Conservation (phyloP, 2,329 filamentous ascomycete species). For the Sarocladium strictum region DNA sequence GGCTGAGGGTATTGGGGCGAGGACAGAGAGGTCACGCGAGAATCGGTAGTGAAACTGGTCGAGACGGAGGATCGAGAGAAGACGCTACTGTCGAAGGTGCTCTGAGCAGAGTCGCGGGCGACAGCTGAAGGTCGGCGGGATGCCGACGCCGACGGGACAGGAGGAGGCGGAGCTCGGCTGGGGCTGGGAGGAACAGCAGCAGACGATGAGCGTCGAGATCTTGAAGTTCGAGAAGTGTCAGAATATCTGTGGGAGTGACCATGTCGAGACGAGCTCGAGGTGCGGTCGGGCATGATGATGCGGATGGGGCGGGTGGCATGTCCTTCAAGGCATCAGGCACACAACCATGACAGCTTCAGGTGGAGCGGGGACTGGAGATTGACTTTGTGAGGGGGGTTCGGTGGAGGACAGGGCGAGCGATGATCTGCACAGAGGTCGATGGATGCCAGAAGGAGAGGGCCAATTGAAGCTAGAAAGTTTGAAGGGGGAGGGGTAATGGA, state of each 20-base stretch:
- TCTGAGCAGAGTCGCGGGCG: conserved; percentile 18
- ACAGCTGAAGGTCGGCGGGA: conserved; percentile 15
- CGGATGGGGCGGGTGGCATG: background rate
- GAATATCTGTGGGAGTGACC: conserved; percentile 7
- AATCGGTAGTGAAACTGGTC: conserved; percentile 11
- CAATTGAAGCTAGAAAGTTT: background rate
- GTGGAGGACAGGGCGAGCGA: background rate
- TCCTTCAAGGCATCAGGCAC: background rate
- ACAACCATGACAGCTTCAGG: conserved; percentile 1
- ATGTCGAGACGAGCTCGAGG: conserved; percentile 2
- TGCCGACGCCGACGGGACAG: conserved; percentile 8
- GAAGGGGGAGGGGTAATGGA: background rate
- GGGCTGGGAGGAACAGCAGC: conserved; percentile 5
- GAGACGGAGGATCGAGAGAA: conserved; percentile 13
- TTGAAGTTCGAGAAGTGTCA: background rate
- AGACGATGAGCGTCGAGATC: conserved; percentile 6
- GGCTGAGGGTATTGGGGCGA: conserved; percentile 19
- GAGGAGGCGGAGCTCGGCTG: conserved; percentile 4
- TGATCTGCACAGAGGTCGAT: background rate
- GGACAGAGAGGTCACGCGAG: conserved; percentile 12
- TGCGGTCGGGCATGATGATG: conserved; percentile 7
- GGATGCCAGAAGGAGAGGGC: background rate
- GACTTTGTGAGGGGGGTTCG: conserved; percentile 1
- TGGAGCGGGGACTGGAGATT: background rate
- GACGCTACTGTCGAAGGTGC: conserved; percentile 16